These are phyloP conservation scores for Salix caprea DNA, from an alignment of 345 rosid species.

Conservation along the genomic window DNA sequence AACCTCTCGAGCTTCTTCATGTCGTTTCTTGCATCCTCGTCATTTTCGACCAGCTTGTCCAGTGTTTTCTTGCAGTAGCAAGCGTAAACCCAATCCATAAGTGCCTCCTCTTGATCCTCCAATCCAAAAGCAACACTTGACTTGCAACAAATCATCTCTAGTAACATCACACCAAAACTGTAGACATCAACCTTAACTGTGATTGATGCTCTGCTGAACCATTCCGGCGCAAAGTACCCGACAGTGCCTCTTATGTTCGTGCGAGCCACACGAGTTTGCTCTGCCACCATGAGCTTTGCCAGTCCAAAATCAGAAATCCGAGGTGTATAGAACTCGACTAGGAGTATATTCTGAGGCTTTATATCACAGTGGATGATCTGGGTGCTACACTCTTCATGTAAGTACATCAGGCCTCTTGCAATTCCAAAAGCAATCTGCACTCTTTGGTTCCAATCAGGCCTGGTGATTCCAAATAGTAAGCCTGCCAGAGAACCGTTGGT, in stretches of 20 bases:
- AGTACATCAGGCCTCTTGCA: not conserved
- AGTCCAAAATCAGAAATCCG: not conserved
- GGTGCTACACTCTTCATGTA: not conserved
- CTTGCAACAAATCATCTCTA: not conserved
- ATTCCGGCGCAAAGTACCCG: not conserved
- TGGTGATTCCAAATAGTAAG: not conserved
- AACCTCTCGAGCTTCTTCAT: too few species aligned
- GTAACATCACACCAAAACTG: not conserved
- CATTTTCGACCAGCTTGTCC: too few species aligned
- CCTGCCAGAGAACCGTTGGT: not conserved
- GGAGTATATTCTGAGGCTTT: not conserved
- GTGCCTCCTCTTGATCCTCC: too few species aligned
- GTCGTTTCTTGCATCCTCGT: too few species aligned
- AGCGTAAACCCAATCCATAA: too few species aligned
- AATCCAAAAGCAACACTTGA: too few species aligned
- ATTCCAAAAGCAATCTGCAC: not conserved
- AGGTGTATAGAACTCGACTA: not conserved
- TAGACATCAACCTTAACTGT: not conserved
- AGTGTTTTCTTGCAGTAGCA: too few species aligned
- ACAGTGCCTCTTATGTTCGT: not conserved
- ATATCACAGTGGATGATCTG: not conserved
- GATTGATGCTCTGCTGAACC: not conserved
- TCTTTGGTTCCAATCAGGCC: not conserved
- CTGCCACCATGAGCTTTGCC: not conserved
- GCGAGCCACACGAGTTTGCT: not conserved